These are phyloP conservation scores for Naegleria gruberi DNA, from an alignment of 208 protist genomes.

Conservation along the genomic window DNA sequence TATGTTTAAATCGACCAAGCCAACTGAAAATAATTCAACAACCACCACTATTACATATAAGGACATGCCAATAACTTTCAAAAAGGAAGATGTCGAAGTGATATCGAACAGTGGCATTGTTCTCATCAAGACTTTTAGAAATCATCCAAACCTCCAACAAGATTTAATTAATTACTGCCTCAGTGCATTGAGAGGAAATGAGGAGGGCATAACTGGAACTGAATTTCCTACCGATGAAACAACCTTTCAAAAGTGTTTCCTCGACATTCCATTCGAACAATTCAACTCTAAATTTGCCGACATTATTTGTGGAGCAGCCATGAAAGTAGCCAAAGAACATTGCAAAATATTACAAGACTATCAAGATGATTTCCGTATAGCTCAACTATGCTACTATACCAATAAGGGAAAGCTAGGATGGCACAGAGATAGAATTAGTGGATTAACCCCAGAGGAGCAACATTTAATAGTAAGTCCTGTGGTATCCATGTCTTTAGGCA, in stretches of 20 bases:
- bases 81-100: no score
- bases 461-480: not conserved
- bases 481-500: not conserved
- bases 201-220: no score
- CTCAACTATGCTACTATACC: not conserved
- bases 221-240: no score
- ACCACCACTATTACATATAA: no score
- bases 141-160: no score
- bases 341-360: not conserved
- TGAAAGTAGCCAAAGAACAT: not conserved
- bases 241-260: no score
- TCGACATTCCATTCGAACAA: not conserved
- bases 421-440: not conserved
- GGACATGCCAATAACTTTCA: no score
- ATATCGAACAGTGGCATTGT: no score
- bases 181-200: no score
- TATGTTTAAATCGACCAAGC: no score
- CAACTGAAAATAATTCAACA: no score
- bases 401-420: not conserved
- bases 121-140: not conserved
- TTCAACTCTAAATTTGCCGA: not conserved
- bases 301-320: not conserved
- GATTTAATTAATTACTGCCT: no score
- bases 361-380: not conserved
- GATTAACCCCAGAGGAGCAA: not conserved